phyloP scores from a whole-genome alignment of 2,329 filamentous ascomycete species.

The Penicillium griseofulvum region DNA sequence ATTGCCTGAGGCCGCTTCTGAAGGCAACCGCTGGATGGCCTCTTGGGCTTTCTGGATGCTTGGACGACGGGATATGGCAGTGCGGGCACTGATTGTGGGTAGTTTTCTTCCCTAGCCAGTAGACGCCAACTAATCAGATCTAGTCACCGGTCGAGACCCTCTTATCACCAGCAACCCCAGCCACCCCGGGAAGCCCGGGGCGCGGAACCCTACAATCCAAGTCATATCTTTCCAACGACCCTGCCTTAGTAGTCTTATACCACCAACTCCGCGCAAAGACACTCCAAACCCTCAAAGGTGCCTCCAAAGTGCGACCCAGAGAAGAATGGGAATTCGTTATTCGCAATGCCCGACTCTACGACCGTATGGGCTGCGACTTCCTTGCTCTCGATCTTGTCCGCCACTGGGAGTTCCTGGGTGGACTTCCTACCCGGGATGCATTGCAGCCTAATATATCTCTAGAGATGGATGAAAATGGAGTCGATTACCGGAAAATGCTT shows the following conservation, averaged over 20 bases:
- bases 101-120: background rate
- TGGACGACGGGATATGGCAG: slow-evolving; percentile 75
- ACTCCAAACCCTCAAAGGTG: slow-evolving; percentile 79
- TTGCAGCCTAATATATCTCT: slow-evolving; percentile 39
- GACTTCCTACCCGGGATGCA: slow-evolving; percentile 17
- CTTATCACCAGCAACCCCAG: slow-evolving; percentile 43
- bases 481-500: slow-evolving; percentile 67
- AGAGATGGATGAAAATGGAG: slow-evolving; percentile 29
- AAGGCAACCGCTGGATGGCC: slow-evolving; percentile 89
- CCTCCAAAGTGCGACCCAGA: slow-evolving; percentile 72
- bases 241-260: slow-evolving; percentile 83
- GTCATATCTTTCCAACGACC: slow-evolving; percentile 85
- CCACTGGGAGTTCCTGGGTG: slow-evolving; percentile 51
- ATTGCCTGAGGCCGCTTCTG: slow-evolving; percentile 69
- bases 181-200: slow-evolving; percentile 63
- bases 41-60: slow-evolving; percentile 97
- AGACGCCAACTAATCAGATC: background rate
- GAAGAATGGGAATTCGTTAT: slow-evolving; percentile 88
- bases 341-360: slow-evolving; percentile 79
- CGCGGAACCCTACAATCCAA: slow-evolving; percentile 61
- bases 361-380: slow-evolving; percentile 89
- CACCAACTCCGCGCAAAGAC: slow-evolving; percentile 78
- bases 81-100: slow-evolving; percentile 75
- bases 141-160: slow-evolving; percentile 76
- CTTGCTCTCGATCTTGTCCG: slow-evolving; percentile 74